A percentile compares a stretch with the other conserved stretches of the same genome.
These are phyloP conservation scores for Sonneratia caseolaris DNA, from an alignment of 345 rosid genomes.

Conservation along the genomic window DNA sequence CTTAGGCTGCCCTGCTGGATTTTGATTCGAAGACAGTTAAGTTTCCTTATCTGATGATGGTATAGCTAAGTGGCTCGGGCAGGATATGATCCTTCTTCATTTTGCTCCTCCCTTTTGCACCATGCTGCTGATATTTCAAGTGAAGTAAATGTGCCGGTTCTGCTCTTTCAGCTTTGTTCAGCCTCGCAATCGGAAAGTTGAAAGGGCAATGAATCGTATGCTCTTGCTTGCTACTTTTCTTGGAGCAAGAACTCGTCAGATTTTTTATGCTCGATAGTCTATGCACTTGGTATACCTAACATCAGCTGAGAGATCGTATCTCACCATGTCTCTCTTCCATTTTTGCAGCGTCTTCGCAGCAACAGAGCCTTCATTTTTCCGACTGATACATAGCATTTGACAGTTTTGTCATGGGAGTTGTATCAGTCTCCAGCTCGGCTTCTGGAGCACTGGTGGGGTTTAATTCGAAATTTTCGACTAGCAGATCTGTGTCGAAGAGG, in stretches of 20 bases:
- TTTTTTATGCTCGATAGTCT: not conserved
- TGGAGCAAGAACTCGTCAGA: not conserved
- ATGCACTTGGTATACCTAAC: not conserved
- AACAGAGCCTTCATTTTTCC: not conserved
- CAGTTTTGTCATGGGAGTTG: conserved; percentile 70
- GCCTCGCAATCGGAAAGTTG: not conserved
- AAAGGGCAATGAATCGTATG: not conserved
- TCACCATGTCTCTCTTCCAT: not conserved
- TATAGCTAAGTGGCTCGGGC: not conserved
- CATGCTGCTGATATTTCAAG: too few relatives aligned
- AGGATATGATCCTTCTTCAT: not conserved
- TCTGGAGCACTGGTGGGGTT: conserved; percentile 58
- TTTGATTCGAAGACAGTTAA: too few relatives aligned
- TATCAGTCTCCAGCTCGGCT: conserved; percentile 74
- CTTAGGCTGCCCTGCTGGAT: not conserved
- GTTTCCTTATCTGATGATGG: not conserved
- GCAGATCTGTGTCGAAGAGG: conserved; percentile 28
- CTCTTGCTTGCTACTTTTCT: not conserved
- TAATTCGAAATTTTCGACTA: conserved; percentile 29
- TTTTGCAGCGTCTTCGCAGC: not conserved
- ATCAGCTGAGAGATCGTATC: not conserved
- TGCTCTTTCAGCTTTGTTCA: not conserved
- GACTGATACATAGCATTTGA: not conserved
- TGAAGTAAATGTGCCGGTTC: too few relatives aligned
- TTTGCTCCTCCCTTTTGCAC: not conserved